These are phyloP conservation scores for Taxillus chinensis DNA, from an alignment of 164 flowering plant species.

Conservation along the genomic window DNA sequence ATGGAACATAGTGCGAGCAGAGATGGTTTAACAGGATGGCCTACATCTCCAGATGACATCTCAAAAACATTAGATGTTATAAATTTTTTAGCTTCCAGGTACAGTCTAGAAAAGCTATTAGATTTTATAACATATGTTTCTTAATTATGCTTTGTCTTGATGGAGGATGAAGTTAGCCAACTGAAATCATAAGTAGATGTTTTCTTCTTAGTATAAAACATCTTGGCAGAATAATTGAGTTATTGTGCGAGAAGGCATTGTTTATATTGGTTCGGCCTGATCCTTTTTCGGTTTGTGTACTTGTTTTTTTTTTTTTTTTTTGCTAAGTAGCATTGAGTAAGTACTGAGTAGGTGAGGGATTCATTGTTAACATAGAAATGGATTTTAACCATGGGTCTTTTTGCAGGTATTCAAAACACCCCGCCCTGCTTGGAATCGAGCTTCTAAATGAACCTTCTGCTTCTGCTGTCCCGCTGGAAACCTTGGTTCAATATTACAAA, in stretches of 20 bases:
- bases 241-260: too few species aligned
- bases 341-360: too few species aligned
- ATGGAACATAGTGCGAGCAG: constrained; percentile 89
- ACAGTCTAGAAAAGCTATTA: neutral
- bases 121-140: neutral
- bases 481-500: constrained; percentile 53
- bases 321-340: too few species aligned
- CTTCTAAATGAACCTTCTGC: constrained; percentile 82
- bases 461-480: constrained; percentile 48
- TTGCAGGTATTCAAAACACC: constrained; percentile 67
- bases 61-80: constrained; percentile 62
- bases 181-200: too few species aligned
- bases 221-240: too few species aligned
- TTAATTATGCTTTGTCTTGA: too few species aligned
- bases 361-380: too few species aligned
- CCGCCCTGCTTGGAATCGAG: constrained; percentile 75
- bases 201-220: too few species aligned
- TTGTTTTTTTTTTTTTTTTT: too few species aligned
- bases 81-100: constrained; percentile 81
- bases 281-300: too few species aligned
- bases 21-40: constrained; percentile 77
- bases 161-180: too few species aligned
- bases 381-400: neutral
- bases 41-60: constrained; percentile 42
- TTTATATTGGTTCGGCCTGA: too few species aligned